Percentiles rank a stretch among this genome's conserved stretches.
phyloP scores from a whole-genome alignment of 805 yeast genomes.

The Saturnispora hagleri region DNA sequence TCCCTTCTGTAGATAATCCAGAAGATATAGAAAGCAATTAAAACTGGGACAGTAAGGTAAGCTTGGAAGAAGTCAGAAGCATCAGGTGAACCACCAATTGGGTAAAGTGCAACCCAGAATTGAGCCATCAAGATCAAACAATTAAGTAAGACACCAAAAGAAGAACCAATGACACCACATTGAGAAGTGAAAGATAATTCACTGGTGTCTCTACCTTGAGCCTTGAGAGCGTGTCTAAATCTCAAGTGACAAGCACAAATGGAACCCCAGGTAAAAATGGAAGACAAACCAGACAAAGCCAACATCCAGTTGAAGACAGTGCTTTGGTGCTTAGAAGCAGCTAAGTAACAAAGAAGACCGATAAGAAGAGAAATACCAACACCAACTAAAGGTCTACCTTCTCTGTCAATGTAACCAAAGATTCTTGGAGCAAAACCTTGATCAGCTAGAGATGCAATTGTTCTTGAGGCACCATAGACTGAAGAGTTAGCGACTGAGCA shows the following conservation, averaged over 20 bases:
- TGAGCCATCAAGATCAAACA: constrained; percentile 57
- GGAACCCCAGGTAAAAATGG: constrained; percentile 70
- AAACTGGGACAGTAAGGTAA: constrained; percentile 55
- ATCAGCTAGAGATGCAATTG: constrained; percentile 55
- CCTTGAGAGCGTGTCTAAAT: constrained; percentile 54
- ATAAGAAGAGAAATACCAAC: constrained; percentile 41
- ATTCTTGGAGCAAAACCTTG: constrained; percentile 58
- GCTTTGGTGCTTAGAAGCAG: constrained; percentile 46
- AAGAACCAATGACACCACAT: constrained; percentile 58
- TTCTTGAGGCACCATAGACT: constrained; percentile 62
- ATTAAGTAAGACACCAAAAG: constrained; percentile 48
- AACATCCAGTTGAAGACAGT: constrained; percentile 63
- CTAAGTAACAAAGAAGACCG: constrained; percentile 51
- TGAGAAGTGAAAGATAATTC: constrained; percentile 62
- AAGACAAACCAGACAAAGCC: constrained; percentile 66
- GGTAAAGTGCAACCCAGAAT: constrained; percentile 75
- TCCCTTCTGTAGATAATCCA: constrained; percentile 32
- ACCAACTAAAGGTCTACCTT: constrained; percentile 73
- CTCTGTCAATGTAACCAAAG: constrained; percentile 59
- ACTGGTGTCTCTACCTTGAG: constrained; percentile 53
- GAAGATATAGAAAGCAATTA: constrained; percentile 36
- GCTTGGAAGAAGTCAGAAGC: constrained; percentile 51
- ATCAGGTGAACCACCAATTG: constrained; percentile 42
- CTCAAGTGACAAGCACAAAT: constrained; percentile 58
- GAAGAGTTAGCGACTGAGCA: constrained; percentile 69